phyloP scores from a whole-genome alignment of 306 rosid species.

The Sechiopsis laciniata region DNA sequence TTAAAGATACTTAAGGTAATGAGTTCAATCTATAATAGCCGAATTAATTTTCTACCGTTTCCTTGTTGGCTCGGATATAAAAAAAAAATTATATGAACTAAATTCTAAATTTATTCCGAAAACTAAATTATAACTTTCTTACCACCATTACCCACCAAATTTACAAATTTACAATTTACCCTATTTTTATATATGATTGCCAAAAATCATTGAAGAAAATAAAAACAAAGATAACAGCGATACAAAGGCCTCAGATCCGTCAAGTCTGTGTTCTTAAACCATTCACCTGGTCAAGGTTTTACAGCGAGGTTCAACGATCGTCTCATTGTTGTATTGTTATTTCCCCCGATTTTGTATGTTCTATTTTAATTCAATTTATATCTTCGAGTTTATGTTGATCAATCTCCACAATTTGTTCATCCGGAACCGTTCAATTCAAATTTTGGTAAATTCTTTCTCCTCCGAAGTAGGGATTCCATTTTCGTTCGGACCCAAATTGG shows the following conservation, averaged over 20 bases:
- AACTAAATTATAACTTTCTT: too few relatives aligned
- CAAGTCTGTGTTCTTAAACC: neutral
- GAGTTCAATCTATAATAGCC: too few relatives aligned
- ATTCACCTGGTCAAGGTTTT: conserved; percentile 12
- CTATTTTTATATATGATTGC: too few relatives aligned
- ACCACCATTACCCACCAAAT: too few relatives aligned
- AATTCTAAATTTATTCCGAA: too few relatives aligned
- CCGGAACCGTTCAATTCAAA: conserved; percentile 1
- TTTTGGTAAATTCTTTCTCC: neutral
- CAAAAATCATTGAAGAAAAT: too few relatives aligned
- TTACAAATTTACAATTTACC: too few relatives aligned
- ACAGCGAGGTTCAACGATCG: neutral
- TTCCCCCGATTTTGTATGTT: neutral
- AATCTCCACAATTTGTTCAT: neutral
- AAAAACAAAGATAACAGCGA: too few relatives aligned
- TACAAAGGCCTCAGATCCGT: neutral
- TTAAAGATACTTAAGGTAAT: too few relatives aligned
- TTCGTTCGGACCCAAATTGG: neutral
- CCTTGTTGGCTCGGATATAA: too few relatives aligned
- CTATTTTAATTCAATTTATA: neutral
- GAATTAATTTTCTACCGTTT: too few relatives aligned
- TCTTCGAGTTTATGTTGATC: conserved; percentile 3
- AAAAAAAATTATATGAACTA: too few relatives aligned
- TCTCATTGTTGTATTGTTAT: neutral
- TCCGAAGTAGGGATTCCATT: conserved; percentile 3